phyloP scores from a whole-genome alignment of 768 basidiomycete genomes.

The Xerocomellus chrysenteron region DNA sequence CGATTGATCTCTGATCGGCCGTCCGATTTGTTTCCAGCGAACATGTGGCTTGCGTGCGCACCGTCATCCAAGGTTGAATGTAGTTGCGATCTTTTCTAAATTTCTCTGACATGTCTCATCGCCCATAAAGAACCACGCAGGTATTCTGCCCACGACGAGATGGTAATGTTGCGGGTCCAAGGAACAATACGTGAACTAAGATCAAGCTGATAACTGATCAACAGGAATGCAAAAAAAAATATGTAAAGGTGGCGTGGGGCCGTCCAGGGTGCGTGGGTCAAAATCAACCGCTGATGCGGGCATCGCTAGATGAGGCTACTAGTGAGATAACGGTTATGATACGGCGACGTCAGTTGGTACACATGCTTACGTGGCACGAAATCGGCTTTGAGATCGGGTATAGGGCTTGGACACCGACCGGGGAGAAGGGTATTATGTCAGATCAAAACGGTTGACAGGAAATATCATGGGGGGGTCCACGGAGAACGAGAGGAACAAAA shows the following conservation, averaged over 20 bases:
- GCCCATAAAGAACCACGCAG: conserved; percentile 5
- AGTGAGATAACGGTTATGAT: conserved; percentile 14
- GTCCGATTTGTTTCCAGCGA: background rate
- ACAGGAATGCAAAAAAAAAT: conserved; percentile 10
- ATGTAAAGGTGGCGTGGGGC: conserved; percentile 17
- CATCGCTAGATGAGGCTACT: background rate
- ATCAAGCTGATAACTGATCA: background rate
- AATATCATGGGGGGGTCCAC: conserved; percentile 3
- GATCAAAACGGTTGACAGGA: conserved; percentile 3
- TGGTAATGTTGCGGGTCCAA: conserved; percentile 19
- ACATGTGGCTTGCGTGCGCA: background rate
- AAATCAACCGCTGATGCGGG: background rate
- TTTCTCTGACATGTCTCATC: conserved; percentile 1
- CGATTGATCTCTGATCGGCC: conserved; percentile 3
- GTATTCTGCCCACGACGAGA: background rate
- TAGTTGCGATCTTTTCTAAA: background rate
- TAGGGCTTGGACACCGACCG: background rate
- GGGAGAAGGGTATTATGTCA: background rate
- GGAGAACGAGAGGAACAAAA: conserved; percentile 1
- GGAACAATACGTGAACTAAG: background rate
- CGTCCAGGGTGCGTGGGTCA: conserved; percentile 7
- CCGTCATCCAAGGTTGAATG: background rate
- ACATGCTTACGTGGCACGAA: conserved; percentile 1
- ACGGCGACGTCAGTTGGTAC: conserved; percentile 1
- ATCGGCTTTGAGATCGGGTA: background rate